Conservation (phyloP, 2,329 filamentous ascomycete species). For the Ophiosphaerella narmari region DNA sequence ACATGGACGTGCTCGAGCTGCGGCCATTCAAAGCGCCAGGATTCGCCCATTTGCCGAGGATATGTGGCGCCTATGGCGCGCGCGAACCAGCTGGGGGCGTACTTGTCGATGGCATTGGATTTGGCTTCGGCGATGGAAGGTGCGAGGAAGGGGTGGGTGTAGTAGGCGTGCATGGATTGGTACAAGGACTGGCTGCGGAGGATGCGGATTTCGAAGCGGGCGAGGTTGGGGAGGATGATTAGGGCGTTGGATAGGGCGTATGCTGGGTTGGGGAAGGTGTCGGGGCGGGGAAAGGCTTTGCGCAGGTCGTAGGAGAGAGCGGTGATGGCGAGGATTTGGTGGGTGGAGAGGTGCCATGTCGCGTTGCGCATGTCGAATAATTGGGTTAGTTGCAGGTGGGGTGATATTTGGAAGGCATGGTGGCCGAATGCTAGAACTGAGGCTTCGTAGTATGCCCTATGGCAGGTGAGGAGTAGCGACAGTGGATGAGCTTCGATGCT, state of each 20-base stretch:
- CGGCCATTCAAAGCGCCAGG: no score
- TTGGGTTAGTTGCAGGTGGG: not conserved
- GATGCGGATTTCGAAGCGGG: constrained; percentile 1
- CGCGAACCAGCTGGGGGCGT: no score
- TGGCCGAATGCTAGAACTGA: constrained; percentile 7
- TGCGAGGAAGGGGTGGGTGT: no score
- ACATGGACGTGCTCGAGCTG: no score
- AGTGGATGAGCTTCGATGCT: constrained; percentile 6
- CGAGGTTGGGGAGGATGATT: constrained; percentile 4
- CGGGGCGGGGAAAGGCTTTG: not conserved
- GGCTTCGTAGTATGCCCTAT: constrained; percentile 9
- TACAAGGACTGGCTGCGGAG: not conserved
- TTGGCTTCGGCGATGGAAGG: no score
- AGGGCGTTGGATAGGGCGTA: constrained; percentile 6
- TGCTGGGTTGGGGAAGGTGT: not conserved
- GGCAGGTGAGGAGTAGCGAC: constrained; percentile 13
- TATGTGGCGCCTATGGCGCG: no score
- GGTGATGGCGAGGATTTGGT: constrained; percentile 2
- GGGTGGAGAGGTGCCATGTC: not conserved
- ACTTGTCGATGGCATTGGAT: no score
- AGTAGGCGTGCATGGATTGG: no score
- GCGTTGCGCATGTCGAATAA: not conserved
- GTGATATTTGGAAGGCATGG: constrained; percentile 4
- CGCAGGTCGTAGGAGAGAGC: constrained; percentile 1
- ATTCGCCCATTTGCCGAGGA: no score